Evolutionary conservation across 2,329 filamentous ascomycete genomes (phyloP), one percentile per base, ranked within the genome.

Genomic region (Cytospora schulzeri): DNA sequence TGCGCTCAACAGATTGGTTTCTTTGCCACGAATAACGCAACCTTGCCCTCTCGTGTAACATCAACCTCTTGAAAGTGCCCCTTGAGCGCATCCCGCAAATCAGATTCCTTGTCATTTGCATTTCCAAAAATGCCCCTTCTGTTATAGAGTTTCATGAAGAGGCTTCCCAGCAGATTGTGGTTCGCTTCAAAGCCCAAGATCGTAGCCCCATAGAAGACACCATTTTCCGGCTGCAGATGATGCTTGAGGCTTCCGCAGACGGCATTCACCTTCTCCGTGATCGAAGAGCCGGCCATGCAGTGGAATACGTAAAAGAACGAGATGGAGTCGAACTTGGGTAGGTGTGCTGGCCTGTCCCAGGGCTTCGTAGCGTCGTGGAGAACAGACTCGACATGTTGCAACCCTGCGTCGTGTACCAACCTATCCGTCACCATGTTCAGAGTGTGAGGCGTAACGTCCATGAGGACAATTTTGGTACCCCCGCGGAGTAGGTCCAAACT

Each of bases 171-270:
- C 15, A 24, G 9, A 19, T 57, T 57, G 17, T 57, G 55, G 9
- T 38, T 26, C 3, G 55, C 55, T 24, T 57, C 55, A 28, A 35
- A 31, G 2, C 55, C 55, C 24, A 57, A 8, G 17, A 57, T 57
- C 9, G 55, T 57, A 19, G 55, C 29, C 15, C 55, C 55, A 38
- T 57, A 57, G 19, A 57, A 57, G 11, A 57, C 31, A 35, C 55
- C 55, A 5, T 26, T 57, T 8, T 12, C 55, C 15, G 28, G 55
- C 19, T 57, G 15, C 55, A 57, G 35, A 17, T 57, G 55, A 4
- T 31, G 17, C 33, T 57, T 57, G 4, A 57, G 35, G 24, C 29
- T 26, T 4, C 29, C 29, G 14, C 24, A 31, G 15, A 57, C 33
- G 12, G 28, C 35, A 8, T 57, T 15, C 33, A 26, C 55, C 31